Base-by-base conservation (phyloP, 495 filamentous ascomycete species). In the Podospora australis region DNA sequence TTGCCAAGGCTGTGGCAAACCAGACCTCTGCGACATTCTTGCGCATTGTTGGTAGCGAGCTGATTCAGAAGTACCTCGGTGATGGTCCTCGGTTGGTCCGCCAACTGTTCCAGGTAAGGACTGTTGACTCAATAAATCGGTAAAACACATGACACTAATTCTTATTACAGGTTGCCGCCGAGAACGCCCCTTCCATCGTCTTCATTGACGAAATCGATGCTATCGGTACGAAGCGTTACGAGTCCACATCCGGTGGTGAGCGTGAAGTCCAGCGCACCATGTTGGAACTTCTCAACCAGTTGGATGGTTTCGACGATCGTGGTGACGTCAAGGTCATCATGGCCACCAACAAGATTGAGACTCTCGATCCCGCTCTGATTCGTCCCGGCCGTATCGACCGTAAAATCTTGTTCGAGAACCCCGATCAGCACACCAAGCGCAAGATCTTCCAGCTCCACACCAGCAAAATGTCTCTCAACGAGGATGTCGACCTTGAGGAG, bases 401-500 rank as follows among this genome's bases (percentile, higher is more conserved):
- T 39, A 98, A 99, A 78, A 97, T 99, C 68, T 77, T 99, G 46
- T 99, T 99, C 51, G 92, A 99, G 78, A 97, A 94, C 67, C 92
- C 92, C 19, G 92, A 99, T 68, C 92, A 97, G 78, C 90, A 89
- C 68, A 99, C 92, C 45, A 99, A 99, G 78, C 88, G 90, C 74
- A 99, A 98, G 82, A 99, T 99, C 63, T 99, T 99, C 71, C 88
- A 84, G 20, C 82, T 99, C n/a, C 92, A 99, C 71, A 99, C 92
- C 14, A 90, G 86, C 58, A 99, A 99, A 79, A 99, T 99, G 92
- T 94, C 86, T 11, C 79, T 97, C 35, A 87, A 85, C 61, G 81
- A 86, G 54, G 92, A 99, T 58, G 92, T 99, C 39, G 92, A 99
- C 54, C 78, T 99, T 38, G 92, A 97, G 55, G 92, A 99, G 70